Evolutionary conservation across 2,329 filamentous ascomycete species (phyloP), one percentile per base, ranked within the genome.

Genomic region (Colletotrichum graminicola): DNA sequence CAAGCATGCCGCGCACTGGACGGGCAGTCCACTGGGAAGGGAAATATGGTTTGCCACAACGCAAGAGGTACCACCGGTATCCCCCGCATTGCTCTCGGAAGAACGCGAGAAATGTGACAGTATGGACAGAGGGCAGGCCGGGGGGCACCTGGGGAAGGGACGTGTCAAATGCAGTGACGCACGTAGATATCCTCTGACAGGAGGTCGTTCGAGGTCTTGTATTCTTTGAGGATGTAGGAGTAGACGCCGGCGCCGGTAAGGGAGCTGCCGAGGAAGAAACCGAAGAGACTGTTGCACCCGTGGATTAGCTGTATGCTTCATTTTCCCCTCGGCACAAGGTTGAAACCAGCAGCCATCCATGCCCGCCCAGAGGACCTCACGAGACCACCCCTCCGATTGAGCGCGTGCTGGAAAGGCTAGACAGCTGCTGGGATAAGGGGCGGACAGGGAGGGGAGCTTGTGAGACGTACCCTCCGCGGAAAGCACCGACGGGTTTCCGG

Each of bases 131-230:
- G 32, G 39, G 34, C 34, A 23, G 18, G 39, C 23, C 14, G 7
- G 21, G 16, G 66, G 59, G 36, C 1, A 41, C 2, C 47, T 29
- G 23, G 18, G 65, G n/a, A 51, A 52, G 26, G 70, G 69, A 73
- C 52, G 34, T 78, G 77, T 82, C 77, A 83, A 75, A 82, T 81
- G 80, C 78, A 82, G 75, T 79, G 76, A 92, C 94, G 82, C 89
- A 98, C 95, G 83, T 95, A 95, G 81, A 98, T 97, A 83, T 98
- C 95, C 84, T 97, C 94, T 73, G 92, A 95, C 83, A 98, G 86
- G 79, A 98, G 88, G 84, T 97, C 93, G 85, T 98, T 98, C 76
- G 94, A 93, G 54, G 94, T 87, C 84, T 94, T 94, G 86, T 98
- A 98, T 82, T 98, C 95, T 80, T 95, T 91, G 77, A 98, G 85